A percentile compares a stretch with the other conserved stretches of the same genome.
Conservation (phyloP, 2,329 filamentous ascomycete species). For the Neurospora sp. region DNA sequence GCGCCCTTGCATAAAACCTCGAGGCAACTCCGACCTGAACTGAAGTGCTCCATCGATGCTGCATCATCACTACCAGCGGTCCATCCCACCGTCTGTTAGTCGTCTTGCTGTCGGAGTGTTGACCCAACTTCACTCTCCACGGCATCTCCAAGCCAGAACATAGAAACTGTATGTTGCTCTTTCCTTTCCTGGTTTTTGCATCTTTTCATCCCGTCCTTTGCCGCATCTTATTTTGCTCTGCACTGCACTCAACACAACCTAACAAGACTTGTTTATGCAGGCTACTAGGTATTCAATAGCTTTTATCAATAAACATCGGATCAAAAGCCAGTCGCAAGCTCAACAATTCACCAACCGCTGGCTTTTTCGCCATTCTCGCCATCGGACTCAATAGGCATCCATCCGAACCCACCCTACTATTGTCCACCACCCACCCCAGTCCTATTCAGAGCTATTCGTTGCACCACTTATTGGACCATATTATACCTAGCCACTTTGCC, state of each 20-base stretch:
- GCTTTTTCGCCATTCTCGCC: neutral
- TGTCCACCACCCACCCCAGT: neutral
- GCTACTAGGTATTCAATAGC: neutral
- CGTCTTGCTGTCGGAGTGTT: neutral
- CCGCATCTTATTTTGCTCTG: neutral
- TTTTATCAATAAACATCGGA: neutral
- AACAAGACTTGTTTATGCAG: neutral
- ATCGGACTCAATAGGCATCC: neutral
- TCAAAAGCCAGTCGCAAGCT: neutral
- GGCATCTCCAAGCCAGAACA: neutral
- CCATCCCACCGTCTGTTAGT: neutral
- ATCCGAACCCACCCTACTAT: neutral
- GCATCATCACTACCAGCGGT: neutral
- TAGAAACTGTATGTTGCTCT: neutral
- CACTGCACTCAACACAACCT: neutral
- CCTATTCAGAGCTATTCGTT: neutral
- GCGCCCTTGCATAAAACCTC: neutral
- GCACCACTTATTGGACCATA: neutral
- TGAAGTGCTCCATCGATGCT: neutral
- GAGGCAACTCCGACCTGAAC: neutral
- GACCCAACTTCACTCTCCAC: neutral
- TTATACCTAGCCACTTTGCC: conserved; percentile 1
- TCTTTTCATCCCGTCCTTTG: neutral
- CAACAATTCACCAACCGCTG: neutral
- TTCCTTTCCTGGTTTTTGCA: neutral